Evolutionary conservation across 257 asterid genomes (phyloP).

Genomic region (Ligustrum vulgare): DNA sequence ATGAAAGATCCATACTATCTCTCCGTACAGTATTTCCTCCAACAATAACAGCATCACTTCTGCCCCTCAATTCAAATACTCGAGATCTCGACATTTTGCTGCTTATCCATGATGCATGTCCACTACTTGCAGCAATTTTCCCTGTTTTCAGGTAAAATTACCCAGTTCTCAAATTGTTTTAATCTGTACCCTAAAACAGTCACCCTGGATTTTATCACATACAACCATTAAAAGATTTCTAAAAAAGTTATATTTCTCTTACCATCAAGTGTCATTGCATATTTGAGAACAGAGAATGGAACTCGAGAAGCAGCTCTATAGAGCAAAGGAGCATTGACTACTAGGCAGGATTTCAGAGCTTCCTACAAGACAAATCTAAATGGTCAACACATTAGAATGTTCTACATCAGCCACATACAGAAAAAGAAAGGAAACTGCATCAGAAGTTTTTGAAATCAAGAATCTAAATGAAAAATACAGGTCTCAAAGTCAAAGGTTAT

Average conservation of each 20-base stretch:
- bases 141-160: conserved; percentile 42
- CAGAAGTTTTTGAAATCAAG: neutral
- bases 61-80: conserved; percentile 88
- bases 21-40: conserved; percentile 98
- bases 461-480: neutral
- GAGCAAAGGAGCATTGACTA: conserved; percentile 95
- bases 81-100: conserved; percentile 76
- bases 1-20: conserved; percentile 72
- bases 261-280: conserved; percentile 99
- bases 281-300: conserved; percentile 92
- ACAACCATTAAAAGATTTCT: conserved; percentile 15
- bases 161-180: conserved; percentile 6
- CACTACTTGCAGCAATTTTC: conserved; percentile 92
- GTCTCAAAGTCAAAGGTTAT: neutral
- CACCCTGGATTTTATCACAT: neutral
- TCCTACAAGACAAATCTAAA: conserved; percentile 52
- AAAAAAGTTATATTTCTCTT: conserved; percentile 40
- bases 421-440: neutral
- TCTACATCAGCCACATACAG: neutral
- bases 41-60: conserved; percentile 97
- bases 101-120: conserved; percentile 99
- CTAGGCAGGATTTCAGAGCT: conserved; percentile 74
- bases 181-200: conserved; percentile 2
- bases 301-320: conserved; percentile 87
- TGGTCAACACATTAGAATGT: conserved; percentile 10